Evolutionary conservation across 1,284 basidiomycete species (phyloP), one percentile per base, ranked within the genome.

Genomic region (Caloboletus firmus): DNA sequence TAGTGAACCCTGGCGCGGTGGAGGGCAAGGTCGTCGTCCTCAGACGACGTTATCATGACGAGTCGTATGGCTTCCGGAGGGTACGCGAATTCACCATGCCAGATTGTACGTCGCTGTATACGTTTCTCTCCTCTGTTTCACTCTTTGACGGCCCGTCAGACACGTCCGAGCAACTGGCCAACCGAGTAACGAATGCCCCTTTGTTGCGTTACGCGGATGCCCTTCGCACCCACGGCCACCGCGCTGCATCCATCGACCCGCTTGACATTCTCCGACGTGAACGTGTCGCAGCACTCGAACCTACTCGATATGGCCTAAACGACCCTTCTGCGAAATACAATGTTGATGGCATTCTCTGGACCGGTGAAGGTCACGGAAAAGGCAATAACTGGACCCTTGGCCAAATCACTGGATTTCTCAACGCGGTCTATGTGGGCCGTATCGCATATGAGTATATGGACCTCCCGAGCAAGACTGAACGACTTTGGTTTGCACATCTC

Each of bases 361-460:
- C 84, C 0, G 62, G 68, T 4, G 73, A 76, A 5, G 71, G 73
- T 12, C 77, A 79, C 6, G 69, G 65, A 3, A 74, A 78, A 49
- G 81, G 84, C n/a, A 45, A 57, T 24, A 48, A 51, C 18, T 89
- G 89, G 84, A 80, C 81, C 3, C 76, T 95, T 34, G 78, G 78
- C 30, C 80, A 89, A 44, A 91, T 95, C 57, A 80, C 79, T 8
- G 69, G 77, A 31, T 87, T 91, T 69, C 75, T 95, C 17, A 81
- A 85, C 53, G 70, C 76, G 0, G 79, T 89, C 1, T 95, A 95
- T 64, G 88, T 91, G 31, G 89, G 86, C 5, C 82, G 83, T 26
- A 89, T 95, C 61, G 93, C 89, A 1, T 92, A 93, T 66, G 93
- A 95, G 79, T 95, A 89, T 64, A 92, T 91, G 89, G 89, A 92